phyloP scores from a whole-genome alignment of 495 filamentous ascomycete genomes.

The Annulohypoxylon maeteangense region DNA sequence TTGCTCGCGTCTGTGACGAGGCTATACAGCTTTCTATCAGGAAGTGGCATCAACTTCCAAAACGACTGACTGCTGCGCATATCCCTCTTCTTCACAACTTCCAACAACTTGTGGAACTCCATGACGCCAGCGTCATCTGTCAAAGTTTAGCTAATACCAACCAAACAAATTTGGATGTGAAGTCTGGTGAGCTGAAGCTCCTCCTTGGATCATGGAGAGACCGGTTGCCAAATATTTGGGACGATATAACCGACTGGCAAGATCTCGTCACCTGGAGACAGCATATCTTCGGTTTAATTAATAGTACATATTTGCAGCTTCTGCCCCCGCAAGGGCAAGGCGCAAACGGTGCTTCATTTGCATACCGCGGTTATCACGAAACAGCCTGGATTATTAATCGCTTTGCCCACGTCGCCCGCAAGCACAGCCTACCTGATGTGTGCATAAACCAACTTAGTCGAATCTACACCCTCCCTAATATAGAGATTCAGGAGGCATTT shows the following conservation, averaged over 20 bases:
- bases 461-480: slow-evolving; percentile 98
- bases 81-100: slow-evolving; percentile 96
- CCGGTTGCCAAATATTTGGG: slow-evolving; percentile 95
- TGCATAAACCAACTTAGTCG: slow-evolving; percentile 96
- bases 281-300: slow-evolving; percentile 98
- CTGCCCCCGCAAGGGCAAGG: slow-evolving; percentile 83
- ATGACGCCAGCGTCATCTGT: slow-evolving; percentile 97
- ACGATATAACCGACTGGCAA: slow-evolving; percentile 99
- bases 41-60: slow-evolving; percentile 97
- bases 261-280: slow-evolving; percentile 99
- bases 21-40: slow-evolving; percentile 95
- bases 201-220: slow-evolving; percentile 96
- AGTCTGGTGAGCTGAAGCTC: slow-evolving; percentile 94
- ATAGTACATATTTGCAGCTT: slow-evolving; percentile 87
- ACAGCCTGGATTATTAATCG: slow-evolving; percentile 99
- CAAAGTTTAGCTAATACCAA: slow-evolving; percentile 86
- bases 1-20: slow-evolving; percentile 90
- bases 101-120: slow-evolving; percentile 97
- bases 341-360: slow-evolving; percentile 83
- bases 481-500: slow-evolving; percentile 99
- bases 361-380: slow-evolving; percentile 97
- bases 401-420: slow-evolving; percentile 96
- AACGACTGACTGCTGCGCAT: slow-evolving; percentile 92
- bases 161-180: slow-evolving; percentile 85
- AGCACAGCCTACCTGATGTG: slow-evolving; percentile 95